Evolutionary conservation across 2,329 filamentous ascomycete genomes (phyloP).

Genomic region (Aspergillus sp.): DNA sequence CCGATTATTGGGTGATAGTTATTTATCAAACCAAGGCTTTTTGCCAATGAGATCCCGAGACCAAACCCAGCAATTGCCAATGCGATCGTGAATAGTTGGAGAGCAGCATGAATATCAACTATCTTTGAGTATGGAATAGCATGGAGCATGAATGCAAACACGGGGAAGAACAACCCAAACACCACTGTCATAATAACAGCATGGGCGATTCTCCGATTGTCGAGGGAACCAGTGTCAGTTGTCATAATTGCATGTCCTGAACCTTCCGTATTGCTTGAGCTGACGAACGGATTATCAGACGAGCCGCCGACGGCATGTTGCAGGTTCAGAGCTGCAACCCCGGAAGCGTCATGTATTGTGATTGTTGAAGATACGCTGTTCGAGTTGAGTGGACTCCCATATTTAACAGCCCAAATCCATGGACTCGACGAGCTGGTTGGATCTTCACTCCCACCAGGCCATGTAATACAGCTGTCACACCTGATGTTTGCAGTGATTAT

Average conservation of each 20-base stretch:
- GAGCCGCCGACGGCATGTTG: constrained; percentile 15
- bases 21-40: constrained; percentile 29
- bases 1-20: constrained; percentile 51
- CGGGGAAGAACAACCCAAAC: constrained; percentile 39
- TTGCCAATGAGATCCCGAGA: constrained; percentile 48
- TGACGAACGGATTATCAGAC: constrained; percentile 11
- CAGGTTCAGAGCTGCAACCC: constrained; percentile 16
- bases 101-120: constrained; percentile 39
- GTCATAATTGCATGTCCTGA: constrained; percentile 1
- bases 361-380: constrained; percentile 12
- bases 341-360: constrained; percentile 18
- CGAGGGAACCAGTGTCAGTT: constrained; percentile 4
- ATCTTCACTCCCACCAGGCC: constrained; percentile 12
- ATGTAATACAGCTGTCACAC: constrained; percentile 26
- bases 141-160: constrained; percentile 28
- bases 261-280: constrained; percentile 5
- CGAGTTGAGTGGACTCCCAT: constrained; percentile 17
- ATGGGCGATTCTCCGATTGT: constrained; percentile 17
- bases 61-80: constrained; percentile 47
- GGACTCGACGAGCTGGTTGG: constrained; percentile 12
- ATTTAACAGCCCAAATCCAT: constrained; percentile 26
- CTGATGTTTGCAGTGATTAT: constrained; percentile 58
- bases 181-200: constrained; percentile 33
- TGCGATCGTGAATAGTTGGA: constrained; percentile 47
- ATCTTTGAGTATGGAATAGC: constrained; percentile 35